phyloP scores from a whole-genome alignment of 495 filamentous ascomycete genomes.

The Parathielavia hyrcaniae region DNA sequence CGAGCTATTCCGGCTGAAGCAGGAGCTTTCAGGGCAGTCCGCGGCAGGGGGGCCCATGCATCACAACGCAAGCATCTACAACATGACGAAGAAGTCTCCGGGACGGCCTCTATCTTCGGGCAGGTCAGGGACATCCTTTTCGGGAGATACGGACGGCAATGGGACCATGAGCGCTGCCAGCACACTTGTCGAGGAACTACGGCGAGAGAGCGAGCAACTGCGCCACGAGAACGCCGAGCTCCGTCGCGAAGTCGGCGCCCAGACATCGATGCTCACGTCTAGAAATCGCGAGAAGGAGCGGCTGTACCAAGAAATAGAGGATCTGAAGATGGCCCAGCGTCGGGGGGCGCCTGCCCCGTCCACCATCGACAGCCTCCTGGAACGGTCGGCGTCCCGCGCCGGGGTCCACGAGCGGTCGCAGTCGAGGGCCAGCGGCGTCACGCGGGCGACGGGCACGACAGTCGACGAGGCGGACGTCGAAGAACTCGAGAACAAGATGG shows the following conservation, averaged over 20 bases:
- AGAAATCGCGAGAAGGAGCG: constrained; percentile 91
- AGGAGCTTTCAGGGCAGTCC: constrained; percentile 46
- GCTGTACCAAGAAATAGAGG: constrained; percentile 93
- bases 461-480: constrained; percentile 78
- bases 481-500: constrained; percentile 73
- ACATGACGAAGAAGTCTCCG: constrained; percentile 54
- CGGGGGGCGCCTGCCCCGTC: constrained; percentile 53
- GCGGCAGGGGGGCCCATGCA: constrained; percentile 36
- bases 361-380: constrained; percentile 84
- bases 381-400: constrained; percentile 82
- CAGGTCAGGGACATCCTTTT: constrained; percentile 56
- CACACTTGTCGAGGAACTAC: constrained; percentile 61
- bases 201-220: constrained; percentile 64
- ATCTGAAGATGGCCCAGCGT: constrained; percentile 79
- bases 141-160: constrained; percentile 51
- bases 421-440: constrained; percentile 66
- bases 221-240: constrained; percentile 90
- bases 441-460: constrained; percentile 52
- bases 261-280: constrained; percentile 96
- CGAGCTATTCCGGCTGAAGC: constrained; percentile 69
- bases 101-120: constrained; percentile 54
- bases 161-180: constrained; percentile 51
- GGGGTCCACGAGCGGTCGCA: constrained; percentile 57
- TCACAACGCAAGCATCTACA: constrained; percentile 56
- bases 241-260: constrained; percentile 84